A percentile compares a stretch with the other conserved stretches of the same genome.
Conservation (phyloP, 306 rosid species). For the Vigna reflexopilosa region DNA sequence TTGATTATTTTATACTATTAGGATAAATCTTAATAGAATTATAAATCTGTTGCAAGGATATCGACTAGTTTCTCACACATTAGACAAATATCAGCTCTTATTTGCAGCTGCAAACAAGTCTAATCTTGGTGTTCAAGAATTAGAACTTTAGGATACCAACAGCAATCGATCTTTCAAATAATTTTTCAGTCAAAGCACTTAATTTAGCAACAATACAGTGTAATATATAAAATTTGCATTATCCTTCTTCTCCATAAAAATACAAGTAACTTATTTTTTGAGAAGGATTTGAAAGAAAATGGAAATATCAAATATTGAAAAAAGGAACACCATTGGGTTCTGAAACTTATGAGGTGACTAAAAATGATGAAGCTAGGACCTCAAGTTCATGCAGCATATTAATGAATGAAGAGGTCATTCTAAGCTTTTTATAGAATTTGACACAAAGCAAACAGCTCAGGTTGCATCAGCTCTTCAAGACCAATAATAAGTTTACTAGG, state of each 20-base stretch:
- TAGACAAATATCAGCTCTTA: not conserved
- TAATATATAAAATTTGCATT: not conserved
- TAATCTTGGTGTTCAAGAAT: slow-evolving; percentile 15
- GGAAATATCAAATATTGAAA: slow-evolving; percentile 7
- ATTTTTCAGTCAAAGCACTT: slow-evolving; percentile 21
- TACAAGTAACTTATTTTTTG: not conserved
- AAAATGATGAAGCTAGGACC: not conserved
- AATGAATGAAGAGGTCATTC: not conserved
- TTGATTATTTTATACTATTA: slow-evolving; percentile 34
- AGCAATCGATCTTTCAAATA: not conserved
- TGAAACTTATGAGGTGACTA: not conserved
- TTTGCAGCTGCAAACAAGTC: slow-evolving; percentile 26
- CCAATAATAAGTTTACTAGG: not conserved
- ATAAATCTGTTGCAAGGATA: not conserved
- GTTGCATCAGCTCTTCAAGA: not conserved
- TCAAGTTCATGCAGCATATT: not conserved
- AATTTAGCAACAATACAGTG: not conserved
- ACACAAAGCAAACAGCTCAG: not conserved
- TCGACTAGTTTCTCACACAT: slow-evolving; percentile 1
- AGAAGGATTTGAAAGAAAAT: not conserved
- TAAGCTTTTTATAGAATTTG: not conserved
- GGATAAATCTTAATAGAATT: slow-evolving; percentile 23
- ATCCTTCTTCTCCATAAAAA: slow-evolving; percentile 4
- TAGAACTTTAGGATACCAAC: slow-evolving; percentile 17
- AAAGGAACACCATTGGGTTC: not conserved